Evolutionary conservation across 306 rosid species (phyloP).

Genomic region (Gleditsia sinensis): DNA sequence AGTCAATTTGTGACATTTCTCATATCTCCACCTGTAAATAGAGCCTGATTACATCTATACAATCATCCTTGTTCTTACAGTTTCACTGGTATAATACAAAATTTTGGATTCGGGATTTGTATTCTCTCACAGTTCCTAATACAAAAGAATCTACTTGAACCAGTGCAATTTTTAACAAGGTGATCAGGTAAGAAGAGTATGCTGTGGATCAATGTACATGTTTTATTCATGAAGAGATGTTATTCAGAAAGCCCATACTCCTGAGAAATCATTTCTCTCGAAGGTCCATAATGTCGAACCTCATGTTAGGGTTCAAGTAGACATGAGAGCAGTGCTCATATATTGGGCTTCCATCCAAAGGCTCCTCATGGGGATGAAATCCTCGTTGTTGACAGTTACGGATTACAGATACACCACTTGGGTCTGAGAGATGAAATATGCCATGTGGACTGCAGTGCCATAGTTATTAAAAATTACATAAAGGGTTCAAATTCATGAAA

Average conservation of each 20-base stretch:
- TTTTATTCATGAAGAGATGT: slow-evolving; percentile 18
- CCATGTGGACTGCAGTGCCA: no score
- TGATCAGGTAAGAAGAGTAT: slow-evolving; percentile 20
- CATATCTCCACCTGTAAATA: slow-evolving; percentile 25
- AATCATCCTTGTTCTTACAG: slow-evolving; percentile 8
- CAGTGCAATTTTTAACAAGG: slow-evolving; percentile 31
- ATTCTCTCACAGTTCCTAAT: slow-evolving; percentile 26
- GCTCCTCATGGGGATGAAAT: no score
- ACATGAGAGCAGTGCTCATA: no score
- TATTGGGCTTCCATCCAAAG: no score
- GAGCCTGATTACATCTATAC: slow-evolving; percentile 2
- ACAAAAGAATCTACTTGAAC: slow-evolving; percentile 28
- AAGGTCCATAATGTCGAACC: background rate
- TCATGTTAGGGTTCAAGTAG: no score
- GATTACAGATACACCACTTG: no score
- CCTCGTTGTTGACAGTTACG: no score
- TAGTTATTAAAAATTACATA: no score
- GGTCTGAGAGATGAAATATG: no score
- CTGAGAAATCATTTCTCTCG: no score
- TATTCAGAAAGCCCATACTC: no score
- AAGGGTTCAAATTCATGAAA: no score
- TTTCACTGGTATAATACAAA: slow-evolving; percentile 34
- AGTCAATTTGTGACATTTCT: slow-evolving; percentile 9
- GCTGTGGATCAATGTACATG: slow-evolving; percentile 27
- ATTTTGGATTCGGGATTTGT: slow-evolving; percentile 22